Base-by-base conservation (phyloP, 2,329 filamentous ascomycete genomes). In the Amauroascus verrucosus region DNA sequence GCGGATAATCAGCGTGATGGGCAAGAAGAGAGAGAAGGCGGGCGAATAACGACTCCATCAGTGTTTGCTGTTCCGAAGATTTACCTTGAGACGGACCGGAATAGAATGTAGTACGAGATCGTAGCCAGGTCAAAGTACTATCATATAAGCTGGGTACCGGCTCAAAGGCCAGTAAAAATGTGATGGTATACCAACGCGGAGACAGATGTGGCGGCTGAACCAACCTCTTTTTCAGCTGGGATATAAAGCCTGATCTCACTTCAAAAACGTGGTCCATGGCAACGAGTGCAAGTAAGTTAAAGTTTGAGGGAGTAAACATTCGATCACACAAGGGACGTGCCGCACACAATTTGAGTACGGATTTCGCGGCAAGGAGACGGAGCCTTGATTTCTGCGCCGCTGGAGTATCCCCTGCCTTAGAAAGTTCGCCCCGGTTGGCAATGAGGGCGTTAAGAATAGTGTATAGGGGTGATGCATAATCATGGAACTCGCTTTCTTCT, bases 121-220 rank as follows among this genome's bases (percentile, higher is more conserved):
- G 84, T 48, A 97, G 81, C 90, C 93, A 98, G 0, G 88, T 95
- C 57, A 87, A 81, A 2, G 88, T 84, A 40, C 84, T 81, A 48
- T 81, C 81, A 65, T 84, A 86, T 65, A 95, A 79, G 14, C 80
- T 78, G n/a, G 72, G 66, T 35, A 82, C 79, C 0, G 91, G 93
- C 70, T 98, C 93, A 65, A 93, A 96, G 1, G 93, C 91, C 30
- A 89, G 85, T 41, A 97, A 73, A 72, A 96, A 97, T 5, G 95
- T 77, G 38, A 95, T 84, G 0, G 88, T 86, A 67, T 95, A 93
- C 76, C 94, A 98, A 8, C 91, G 83, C 51, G 85, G 80, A 8
- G 86, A 85, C 3, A 97, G 79, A 63, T 95, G 91, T 5, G 68
- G 61, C n/a, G 61, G 64, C 56, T 70, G 69, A n/a, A 67, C 65